Evolutionary conservation across 148 eudicot species (phyloP).

Genomic region (Fagopyrum esculentum): DNA sequence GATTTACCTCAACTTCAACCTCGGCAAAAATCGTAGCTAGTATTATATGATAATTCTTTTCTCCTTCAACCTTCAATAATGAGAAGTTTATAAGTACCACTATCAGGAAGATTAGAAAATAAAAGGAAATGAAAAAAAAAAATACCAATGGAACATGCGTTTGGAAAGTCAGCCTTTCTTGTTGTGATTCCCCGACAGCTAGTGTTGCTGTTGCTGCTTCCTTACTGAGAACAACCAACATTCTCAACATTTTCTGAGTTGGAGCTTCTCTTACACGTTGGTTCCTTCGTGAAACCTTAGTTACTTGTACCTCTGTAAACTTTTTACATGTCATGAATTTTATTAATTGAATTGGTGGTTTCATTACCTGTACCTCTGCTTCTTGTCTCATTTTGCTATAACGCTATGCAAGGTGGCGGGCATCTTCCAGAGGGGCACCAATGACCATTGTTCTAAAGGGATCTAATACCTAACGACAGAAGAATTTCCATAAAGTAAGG

Average conservation of each 20-base stretch:
- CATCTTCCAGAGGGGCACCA: conserved; percentile 92
- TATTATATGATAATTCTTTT: conserved; percentile 40
- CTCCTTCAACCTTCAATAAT: conserved; percentile 38
- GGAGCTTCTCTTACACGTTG: conserved; percentile 91
- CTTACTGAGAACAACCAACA: conserved; percentile 88
- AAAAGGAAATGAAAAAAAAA: neutral
- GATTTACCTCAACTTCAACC: conserved; percentile 39
- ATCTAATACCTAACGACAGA: conserved; percentile 61
- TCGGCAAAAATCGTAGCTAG: conserved; percentile 40
- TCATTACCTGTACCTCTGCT: conserved; percentile 83
- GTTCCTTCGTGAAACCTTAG: conserved; percentile 78
- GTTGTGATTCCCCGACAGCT: conserved; percentile 89
- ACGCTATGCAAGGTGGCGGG: conserved; percentile 97
- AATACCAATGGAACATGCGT: conserved; percentile 81
- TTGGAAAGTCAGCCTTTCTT: conserved; percentile 90
- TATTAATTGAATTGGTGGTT: conserved; percentile 14
- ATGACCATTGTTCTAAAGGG: conserved; percentile 78
- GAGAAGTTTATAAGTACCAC: neutral
- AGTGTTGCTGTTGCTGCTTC: conserved; percentile 92
- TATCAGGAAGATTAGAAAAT: neutral
- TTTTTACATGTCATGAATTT: neutral
- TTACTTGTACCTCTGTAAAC: conserved; percentile 41
- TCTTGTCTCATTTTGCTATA: conserved; percentile 98
- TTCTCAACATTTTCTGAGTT: conserved; percentile 72
- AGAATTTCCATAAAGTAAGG: neutral